phyloP scores from a whole-genome alignment of 2,329 filamentous ascomycete species.

The Exophiala phaeomuriformis region DNA sequence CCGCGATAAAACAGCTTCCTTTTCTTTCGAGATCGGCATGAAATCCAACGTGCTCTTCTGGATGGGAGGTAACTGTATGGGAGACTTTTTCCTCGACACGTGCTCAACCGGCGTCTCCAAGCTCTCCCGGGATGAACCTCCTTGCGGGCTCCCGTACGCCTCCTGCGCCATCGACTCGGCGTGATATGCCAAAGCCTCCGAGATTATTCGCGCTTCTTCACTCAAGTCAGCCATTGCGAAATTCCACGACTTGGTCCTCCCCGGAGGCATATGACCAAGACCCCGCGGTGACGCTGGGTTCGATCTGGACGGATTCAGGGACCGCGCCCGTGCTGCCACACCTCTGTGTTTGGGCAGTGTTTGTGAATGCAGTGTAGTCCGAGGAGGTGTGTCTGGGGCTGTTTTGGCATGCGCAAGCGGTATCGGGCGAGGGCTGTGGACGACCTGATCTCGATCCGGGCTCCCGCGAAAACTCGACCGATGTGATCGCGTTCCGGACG shows the following conservation, averaged over 20 bases:
- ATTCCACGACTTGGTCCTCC: constrained; percentile 53
- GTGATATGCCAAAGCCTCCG: constrained; percentile 53
- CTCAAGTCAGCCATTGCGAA: constrained; percentile 52
- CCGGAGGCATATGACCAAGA: constrained; percentile 24
- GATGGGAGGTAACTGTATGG: constrained; percentile 50
- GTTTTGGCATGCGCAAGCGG: constrained; percentile 37
- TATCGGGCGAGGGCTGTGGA: constrained; percentile 33
- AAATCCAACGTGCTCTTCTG: constrained; percentile 59
- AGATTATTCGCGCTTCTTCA: constrained; percentile 53
- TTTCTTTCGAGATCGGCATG: constrained; percentile 59
- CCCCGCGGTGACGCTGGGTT: constrained; percentile 28
- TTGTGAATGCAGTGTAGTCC: constrained; percentile 27
- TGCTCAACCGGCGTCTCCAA: constrained; percentile 34
- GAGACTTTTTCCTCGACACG: constrained; percentile 39
- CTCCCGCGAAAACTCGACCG: constrained; percentile 36
- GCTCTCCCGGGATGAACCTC: constrained; percentile 11
- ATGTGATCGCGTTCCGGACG: constrained; percentile 35
- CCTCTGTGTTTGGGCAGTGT: constrained; percentile 29
- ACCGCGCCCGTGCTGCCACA: constrained; percentile 14
- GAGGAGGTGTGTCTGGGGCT: constrained; percentile 25
- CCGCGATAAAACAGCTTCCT: constrained; percentile 57
- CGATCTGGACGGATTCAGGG: constrained; percentile 13
- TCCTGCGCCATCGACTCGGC: constrained; percentile 39
- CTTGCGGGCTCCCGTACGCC: constrained; percentile 5
- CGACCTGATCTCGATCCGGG: constrained; percentile 32